Base-by-base conservation (phyloP, 2,329 filamentous ascomycete species). In the Sphaerulina vaccinii region DNA sequence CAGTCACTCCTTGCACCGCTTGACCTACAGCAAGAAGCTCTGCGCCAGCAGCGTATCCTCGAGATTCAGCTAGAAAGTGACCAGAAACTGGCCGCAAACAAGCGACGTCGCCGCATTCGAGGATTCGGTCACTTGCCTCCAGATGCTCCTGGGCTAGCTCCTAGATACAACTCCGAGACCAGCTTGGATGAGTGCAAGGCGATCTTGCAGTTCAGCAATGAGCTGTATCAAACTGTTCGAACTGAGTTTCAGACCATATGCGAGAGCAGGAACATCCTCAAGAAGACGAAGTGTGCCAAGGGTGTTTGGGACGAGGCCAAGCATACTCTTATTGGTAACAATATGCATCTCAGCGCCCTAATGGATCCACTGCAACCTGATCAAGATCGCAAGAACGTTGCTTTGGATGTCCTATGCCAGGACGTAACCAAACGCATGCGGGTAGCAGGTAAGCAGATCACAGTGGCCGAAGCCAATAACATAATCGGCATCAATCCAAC, bases 391-490 rank as follows among this genome's bases (percentile, higher is more conserved):
- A 87, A 85, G 65, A 78, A 78, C 32, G 75, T 89, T 39, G 87
- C 88, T 0, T 73, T 95, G 4, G 88, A 95, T 66, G 80, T 90
- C 39, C 84, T 95, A 19, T 90, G 87, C 64, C 86, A 82, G 22
- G 88, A 92, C 70, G 86, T 92, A 23, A 91, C 87, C 1, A 93
- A 93, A 70, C 78, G 86, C 16, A 84, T 91, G 75, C 82, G 88
- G 62, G 82, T 74, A 10, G 67, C 82, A 51, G 80, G 83, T 42
- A 78, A 76, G 27, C 76, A 80, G n/a, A 84, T 92, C 79, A 85
- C 83, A 1, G 80, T 92, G 38, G 79, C 82, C 1, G 85, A 90
- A 52, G 87, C 87, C 3, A 91, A 90, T 67, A 87, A 86, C 64
- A 74, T 79, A 23, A 76, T 90, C 40, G 82, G 83, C 23, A 75